A percentile compares a stretch with the other conserved stretches of the same genome.
Evolutionary conservation across 2,329 filamentous ascomycete genomes (phyloP).

Genomic region (Alternaria sp.): DNA sequence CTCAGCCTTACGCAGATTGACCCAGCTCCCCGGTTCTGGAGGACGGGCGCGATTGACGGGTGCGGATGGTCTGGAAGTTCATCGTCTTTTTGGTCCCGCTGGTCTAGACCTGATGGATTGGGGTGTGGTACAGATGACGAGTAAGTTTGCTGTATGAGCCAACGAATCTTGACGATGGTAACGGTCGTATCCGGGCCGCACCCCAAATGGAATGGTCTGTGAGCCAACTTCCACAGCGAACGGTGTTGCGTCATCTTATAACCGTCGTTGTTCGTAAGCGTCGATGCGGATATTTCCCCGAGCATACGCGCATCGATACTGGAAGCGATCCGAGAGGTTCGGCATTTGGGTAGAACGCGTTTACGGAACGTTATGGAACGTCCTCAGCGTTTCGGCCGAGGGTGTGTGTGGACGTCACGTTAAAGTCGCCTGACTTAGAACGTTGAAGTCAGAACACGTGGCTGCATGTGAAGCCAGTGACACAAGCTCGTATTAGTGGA

Average conservation of each 20-base stretch:
- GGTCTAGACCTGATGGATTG: background rate
- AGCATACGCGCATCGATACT: background rate
- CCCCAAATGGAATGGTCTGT: background rate
- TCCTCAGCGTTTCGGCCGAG: background rate
- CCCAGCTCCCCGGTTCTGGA: background rate
- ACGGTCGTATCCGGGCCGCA: background rate
- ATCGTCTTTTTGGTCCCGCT: background rate
- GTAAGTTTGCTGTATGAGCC: conserved; percentile 1
- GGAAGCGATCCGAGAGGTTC: background rate
- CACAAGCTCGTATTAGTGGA: background rate
- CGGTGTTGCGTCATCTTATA: background rate
- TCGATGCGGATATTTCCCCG: background rate
- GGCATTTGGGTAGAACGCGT: background rate
- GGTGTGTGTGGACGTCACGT: background rate
- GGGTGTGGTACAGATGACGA: background rate
- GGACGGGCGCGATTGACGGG: background rate
- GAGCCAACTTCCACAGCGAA: background rate
- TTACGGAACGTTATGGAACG: too few relatives aligned
- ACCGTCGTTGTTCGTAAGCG: background rate
- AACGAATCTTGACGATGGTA: background rate
- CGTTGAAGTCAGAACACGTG: background rate
- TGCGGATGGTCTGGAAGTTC: background rate
- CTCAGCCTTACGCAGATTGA: conserved; percentile 1
- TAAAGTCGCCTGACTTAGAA: background rate
- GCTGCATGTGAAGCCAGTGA: background rate